A percentile compares a stretch with the other conserved stretches of the same genome.
These are phyloP conservation scores for Paracorniculantispora psalliotae DNA, from an alignment of 2,329 filamentous ascomycete genomes.

Conservation along the genomic window DNA sequence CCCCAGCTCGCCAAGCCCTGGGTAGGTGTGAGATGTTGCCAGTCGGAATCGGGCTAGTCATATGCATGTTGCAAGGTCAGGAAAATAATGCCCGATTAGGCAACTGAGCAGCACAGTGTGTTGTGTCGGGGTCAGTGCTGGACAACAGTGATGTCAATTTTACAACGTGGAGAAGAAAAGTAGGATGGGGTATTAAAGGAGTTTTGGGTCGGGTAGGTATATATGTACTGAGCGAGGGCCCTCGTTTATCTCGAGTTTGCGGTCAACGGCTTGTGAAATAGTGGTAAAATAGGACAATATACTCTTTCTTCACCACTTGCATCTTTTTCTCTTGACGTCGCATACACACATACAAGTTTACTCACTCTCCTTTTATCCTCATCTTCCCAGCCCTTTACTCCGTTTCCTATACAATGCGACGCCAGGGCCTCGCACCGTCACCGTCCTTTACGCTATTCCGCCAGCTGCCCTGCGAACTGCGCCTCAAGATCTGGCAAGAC, in stretches of 20 bases:
- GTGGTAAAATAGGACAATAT: slow-evolving; percentile 2
- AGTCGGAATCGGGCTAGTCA: not conserved
- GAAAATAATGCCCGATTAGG: not conserved
- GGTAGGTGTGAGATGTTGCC: too few species aligned
- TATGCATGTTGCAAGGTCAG: not conserved
- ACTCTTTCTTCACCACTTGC: not conserved
- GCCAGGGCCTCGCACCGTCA: not conserved
- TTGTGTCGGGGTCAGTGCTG: too few species aligned
- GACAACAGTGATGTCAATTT: not conserved
- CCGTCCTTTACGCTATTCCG: not conserved
- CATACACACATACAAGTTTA: too few species aligned
- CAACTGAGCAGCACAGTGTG: not conserved
- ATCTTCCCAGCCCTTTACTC: not conserved
- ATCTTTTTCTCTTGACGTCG: not conserved
- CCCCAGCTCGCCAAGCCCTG: not conserved
- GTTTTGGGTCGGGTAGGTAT: not conserved
- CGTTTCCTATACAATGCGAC: not conserved
- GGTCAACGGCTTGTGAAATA: not conserved
- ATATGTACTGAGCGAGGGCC: not conserved
- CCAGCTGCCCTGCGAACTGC: slow-evolving; percentile 5
- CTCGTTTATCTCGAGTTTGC: not conserved
- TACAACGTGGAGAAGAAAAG: not conserved
- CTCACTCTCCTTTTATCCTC: not conserved
- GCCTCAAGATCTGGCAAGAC: slow-evolving; percentile 3
- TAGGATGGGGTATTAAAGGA: not conserved